Percentiles rank a stretch among this genome's conserved stretches.
Conservation (phyloP, 306 rosid genomes). For the Prosopis cineraria region DNA sequence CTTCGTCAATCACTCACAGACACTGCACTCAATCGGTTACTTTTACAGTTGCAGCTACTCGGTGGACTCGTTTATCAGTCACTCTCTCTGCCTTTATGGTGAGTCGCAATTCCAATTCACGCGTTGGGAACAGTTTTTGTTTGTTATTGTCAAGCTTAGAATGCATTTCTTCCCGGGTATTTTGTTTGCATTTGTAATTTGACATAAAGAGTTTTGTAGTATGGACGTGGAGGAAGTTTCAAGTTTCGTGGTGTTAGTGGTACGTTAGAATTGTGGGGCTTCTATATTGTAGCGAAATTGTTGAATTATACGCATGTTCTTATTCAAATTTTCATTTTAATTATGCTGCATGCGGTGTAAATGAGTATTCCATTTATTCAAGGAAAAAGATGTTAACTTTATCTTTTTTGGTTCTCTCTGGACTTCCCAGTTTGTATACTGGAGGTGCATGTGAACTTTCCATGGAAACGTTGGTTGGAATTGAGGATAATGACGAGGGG, state of each 20-base stretch:
- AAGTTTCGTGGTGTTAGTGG: not conserved
- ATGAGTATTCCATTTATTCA: conserved; percentile 6
- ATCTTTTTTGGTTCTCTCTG: conserved; percentile 31
- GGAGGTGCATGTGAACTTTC: conserved; percentile 93
- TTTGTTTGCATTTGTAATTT: conserved; percentile 23
- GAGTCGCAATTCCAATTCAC: conserved; percentile 29
- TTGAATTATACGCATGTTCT: not conserved
- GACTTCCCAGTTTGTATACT: conserved; percentile 67
- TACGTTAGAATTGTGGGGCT: conserved; percentile 23
- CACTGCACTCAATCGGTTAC: conserved; percentile 37
- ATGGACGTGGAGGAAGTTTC: conserved; percentile 2
- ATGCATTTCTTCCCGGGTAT: conserved; percentile 29
- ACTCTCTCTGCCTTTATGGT: conserved; percentile 64
- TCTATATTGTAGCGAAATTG: not conserved
- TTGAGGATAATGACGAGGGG: conserved; percentile 76
- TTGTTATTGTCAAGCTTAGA: conserved; percentile 19
- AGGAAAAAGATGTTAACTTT: conserved; percentile 17
- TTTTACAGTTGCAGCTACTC: conserved; percentile 42
- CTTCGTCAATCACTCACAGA: conserved; percentile 27
- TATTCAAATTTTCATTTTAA: conserved; percentile 6
- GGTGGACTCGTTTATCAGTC: conserved; percentile 49
- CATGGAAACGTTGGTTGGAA: conserved; percentile 85
- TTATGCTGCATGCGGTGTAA: conserved; percentile 31
- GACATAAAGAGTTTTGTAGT: not conserved
- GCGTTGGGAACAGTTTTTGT: not conserved